phyloP scores from a whole-genome alignment of 495 filamentous ascomycete genomes.

The Penicillium bovifimosum region DNA sequence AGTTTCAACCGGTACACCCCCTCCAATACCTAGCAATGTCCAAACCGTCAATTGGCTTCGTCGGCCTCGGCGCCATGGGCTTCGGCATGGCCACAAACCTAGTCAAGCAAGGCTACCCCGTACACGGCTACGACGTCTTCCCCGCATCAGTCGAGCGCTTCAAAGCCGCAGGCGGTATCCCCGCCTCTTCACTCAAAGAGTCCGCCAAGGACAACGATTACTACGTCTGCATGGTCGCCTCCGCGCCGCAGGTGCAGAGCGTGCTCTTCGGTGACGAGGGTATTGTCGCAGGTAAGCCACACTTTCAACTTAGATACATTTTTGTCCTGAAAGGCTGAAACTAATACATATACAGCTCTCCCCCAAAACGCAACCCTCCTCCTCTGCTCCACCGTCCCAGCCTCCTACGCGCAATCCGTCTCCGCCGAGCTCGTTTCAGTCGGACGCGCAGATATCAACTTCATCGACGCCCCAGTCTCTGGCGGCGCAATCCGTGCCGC shows the following conservation, averaged over 20 bases:
- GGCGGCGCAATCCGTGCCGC: constrained; percentile 71
- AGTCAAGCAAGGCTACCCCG: constrained; percentile 58
- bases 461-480: constrained; percentile 73
- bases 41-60: constrained; percentile 62
- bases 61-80: constrained; percentile 85
- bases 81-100: constrained; percentile 81
- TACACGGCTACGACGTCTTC: constrained; percentile 75
- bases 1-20: neutral
- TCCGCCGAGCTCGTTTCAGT: constrained; percentile 45
- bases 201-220: constrained; percentile 55
- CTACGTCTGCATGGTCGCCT: constrained; percentile 78
- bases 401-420: constrained; percentile 58
- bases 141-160: constrained; percentile 67
- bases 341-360: constrained; percentile 30
- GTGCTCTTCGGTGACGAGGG: constrained; percentile 61
- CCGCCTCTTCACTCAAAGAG: constrained; percentile 56
- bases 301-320: neutral
- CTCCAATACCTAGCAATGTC: constrained; percentile 1
- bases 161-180: constrained; percentile 56
- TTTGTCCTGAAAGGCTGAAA: neutral
- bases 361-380: constrained; percentile 56
- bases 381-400: constrained; percentile 70
- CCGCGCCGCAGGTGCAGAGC: constrained; percentile 59
- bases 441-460: constrained; percentile 56
- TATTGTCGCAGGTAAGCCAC: constrained; percentile 41